Percentiles rank a stretch among this genome's conserved stretches.
These are phyloP conservation scores for Gyrodon lividus DNA, from an alignment of 768 basidiomycete species.

Conservation along the genomic window DNA sequence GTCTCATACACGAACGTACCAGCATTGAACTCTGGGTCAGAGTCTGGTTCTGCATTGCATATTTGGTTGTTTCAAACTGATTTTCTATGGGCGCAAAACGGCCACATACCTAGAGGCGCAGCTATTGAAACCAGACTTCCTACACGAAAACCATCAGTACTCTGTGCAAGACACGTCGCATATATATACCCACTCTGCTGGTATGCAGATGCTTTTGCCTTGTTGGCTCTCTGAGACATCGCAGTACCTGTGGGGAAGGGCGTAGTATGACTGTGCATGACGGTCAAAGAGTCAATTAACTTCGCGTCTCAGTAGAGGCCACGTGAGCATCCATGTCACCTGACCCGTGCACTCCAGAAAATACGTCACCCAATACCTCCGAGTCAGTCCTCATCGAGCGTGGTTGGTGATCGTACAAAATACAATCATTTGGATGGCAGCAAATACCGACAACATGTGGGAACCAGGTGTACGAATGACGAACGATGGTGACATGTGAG, in stretches of 20 bases:
- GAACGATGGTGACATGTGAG: slow-evolving; percentile 25
- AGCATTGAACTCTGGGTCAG: slow-evolving; percentile 34
- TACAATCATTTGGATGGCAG: slow-evolving; percentile 33
- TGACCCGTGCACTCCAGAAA: slow-evolving; percentile 1
- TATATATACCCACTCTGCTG: slow-evolving; percentile 16
- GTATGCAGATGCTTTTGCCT: slow-evolving; percentile 16
- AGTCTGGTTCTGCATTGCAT: slow-evolving; percentile 27
- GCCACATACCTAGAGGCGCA: slow-evolving; percentile 35
- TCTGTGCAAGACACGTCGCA: not conserved
- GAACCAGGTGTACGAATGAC: slow-evolving; percentile 21
- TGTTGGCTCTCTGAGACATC: slow-evolving; percentile 20
- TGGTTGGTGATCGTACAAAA: slow-evolving; percentile 19
- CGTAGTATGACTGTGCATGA: too few species aligned
- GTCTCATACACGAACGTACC: slow-evolving; percentile 30
- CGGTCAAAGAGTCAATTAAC: not conserved
- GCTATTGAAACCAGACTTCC: slow-evolving; percentile 30
- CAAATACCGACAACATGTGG: slow-evolving; percentile 30
- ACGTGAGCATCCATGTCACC: slow-evolving; percentile 17
- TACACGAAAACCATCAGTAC: slow-evolving; percentile 3
- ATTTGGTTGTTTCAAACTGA: not conserved
- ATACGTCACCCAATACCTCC: not conserved
- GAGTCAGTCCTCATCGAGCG: not conserved
- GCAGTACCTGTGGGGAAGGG: not conserved
- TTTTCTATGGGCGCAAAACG: not conserved
- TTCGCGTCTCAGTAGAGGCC: not conserved